Conservation (phyloP, 345 rosid genomes). For the Corchorus capsularis region DNA sequence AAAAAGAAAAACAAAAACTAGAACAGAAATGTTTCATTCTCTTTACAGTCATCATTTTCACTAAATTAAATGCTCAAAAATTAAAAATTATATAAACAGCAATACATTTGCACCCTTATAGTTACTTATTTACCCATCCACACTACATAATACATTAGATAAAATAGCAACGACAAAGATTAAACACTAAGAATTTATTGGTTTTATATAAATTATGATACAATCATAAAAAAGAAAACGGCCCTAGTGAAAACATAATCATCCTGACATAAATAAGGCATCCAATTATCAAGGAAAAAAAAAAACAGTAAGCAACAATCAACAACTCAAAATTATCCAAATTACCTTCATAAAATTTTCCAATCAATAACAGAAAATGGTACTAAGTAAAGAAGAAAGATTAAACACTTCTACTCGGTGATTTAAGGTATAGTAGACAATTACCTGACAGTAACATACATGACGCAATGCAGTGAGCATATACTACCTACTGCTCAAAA, state of each 20-base stretch:
- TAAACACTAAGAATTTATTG: no score
- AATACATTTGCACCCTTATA: no score
- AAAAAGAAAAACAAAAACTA: no score
- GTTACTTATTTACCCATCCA: no score
- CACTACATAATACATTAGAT: no score
- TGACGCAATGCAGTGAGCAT: neutral
- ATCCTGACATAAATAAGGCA: no score
- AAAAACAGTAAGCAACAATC: neutral
- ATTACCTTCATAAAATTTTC: neutral
- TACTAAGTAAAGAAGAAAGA: neutral
- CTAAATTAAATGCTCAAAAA: no score
- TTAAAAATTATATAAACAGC: no score
- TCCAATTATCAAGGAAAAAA: neutral
- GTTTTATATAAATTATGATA: neutral
- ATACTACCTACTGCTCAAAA: neutral
- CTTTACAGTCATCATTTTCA: no score
- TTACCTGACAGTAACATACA: neutral
- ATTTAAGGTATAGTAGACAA: neutral
- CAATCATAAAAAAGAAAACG: neutral
- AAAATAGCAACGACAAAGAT: no score
- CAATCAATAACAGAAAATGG: neutral
- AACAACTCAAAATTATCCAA: neutral
- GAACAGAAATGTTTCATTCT: no score
- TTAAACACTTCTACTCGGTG: neutral
- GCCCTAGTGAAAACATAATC: no score